These are phyloP conservation scores for Fusarium metavorans DNA, from an alignment of 2,329 filamentous ascomycete species.

Conservation along the genomic window DNA sequence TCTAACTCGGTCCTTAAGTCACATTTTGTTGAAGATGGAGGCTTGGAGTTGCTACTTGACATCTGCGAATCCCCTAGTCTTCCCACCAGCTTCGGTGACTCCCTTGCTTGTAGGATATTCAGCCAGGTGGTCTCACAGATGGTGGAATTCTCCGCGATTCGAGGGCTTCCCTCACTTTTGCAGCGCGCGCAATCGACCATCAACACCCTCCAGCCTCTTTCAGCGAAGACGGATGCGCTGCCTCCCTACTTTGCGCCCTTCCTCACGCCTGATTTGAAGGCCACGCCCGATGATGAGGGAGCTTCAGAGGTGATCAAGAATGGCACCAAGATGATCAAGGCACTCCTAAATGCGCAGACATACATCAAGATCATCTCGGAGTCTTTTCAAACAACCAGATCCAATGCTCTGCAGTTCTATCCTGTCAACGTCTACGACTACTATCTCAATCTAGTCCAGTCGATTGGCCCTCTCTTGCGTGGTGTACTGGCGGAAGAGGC, in stretches of 20 bases:
- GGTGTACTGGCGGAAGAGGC: slow-evolving; percentile 89
- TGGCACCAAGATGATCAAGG: slow-evolving; percentile 84
- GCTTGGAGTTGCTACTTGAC: slow-evolving; percentile 86
- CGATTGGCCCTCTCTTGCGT: slow-evolving; percentile 81
- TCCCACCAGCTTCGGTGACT: slow-evolving; percentile 70
- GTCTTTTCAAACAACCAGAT: slow-evolving; percentile 78
- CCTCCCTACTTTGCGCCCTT: slow-evolving; percentile 78
- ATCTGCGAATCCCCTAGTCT: slow-evolving; percentile 86
- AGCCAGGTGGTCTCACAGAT: slow-evolving; percentile 81
- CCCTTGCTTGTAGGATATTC: slow-evolving; percentile 75
- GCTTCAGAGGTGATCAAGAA: slow-evolving; percentile 60
- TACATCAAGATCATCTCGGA: slow-evolving; percentile 81
- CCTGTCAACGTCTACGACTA: slow-evolving; percentile 87
- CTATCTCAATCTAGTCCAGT: slow-evolving; percentile 79
- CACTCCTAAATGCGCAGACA: slow-evolving; percentile 80
- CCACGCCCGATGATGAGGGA: slow-evolving; percentile 49
- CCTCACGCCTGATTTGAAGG: slow-evolving; percentile 60
- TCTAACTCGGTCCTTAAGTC: slow-evolving; percentile 78
- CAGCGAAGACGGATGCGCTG: slow-evolving; percentile 60
- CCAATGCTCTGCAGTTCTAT: slow-evolving; percentile 74
- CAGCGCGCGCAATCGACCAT: slow-evolving; percentile 78
- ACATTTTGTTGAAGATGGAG: slow-evolving; percentile 81
- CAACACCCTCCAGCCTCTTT: slow-evolving; percentile 75
- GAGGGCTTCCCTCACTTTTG: slow-evolving; percentile 85
- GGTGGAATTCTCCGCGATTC: slow-evolving; percentile 82